Percentiles rank a stretch among this genome's conserved stretches.
Conservation (phyloP, 108 stramenopile species). For the Phaeodactylum tricornutum region DNA sequence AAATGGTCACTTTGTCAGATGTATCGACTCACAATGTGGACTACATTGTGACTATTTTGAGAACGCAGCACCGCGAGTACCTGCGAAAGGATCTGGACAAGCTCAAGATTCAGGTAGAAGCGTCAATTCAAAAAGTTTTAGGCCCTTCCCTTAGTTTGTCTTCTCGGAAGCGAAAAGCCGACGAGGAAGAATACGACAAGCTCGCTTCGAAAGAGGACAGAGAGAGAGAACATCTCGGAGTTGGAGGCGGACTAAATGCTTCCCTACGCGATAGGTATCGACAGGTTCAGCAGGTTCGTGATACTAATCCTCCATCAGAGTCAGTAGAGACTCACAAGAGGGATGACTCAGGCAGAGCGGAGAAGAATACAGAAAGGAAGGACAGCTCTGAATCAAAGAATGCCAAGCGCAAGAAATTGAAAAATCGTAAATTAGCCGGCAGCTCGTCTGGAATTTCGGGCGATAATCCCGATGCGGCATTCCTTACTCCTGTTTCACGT, state of each 20-base stretch:
- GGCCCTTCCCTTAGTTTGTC: background rate
- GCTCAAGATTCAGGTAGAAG: slow-evolving; percentile 40
- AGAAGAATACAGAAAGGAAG: background rate
- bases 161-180: slow-evolving; percentile 12
- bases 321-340: slow-evolving; percentile 2
- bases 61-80: slow-evolving; percentile 58
- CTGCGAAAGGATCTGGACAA: slow-evolving; percentile 42
- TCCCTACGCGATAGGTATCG: slow-evolving; percentile 51
- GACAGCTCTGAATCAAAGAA: background rate
- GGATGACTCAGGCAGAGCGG: slow-evolving; percentile 8
- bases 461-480: slow-evolving; percentile 6
- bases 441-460: background rate
- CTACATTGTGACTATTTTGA: slow-evolving; percentile 19
- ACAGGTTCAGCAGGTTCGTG: slow-evolving; percentile 36
- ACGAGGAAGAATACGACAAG: slow-evolving; percentile 32
- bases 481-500: slow-evolving; percentile 47
- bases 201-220: slow-evolving; percentile 25
- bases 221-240: slow-evolving; percentile 7
- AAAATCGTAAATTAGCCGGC: background rate
- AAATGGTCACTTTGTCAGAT: slow-evolving; percentile 13
- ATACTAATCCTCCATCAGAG: slow-evolving; percentile 6
- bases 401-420: slow-evolving; percentile 2
- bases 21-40: slow-evolving; percentile 14
- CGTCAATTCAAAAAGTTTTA: slow-evolving; percentile 10
- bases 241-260: slow-evolving; percentile 56